A percentile compares a stretch with the other conserved stretches of the same genome.
phyloP scores from a whole-genome alignment of 306 rosid genomes.

The Rubus parviflorus region DNA sequence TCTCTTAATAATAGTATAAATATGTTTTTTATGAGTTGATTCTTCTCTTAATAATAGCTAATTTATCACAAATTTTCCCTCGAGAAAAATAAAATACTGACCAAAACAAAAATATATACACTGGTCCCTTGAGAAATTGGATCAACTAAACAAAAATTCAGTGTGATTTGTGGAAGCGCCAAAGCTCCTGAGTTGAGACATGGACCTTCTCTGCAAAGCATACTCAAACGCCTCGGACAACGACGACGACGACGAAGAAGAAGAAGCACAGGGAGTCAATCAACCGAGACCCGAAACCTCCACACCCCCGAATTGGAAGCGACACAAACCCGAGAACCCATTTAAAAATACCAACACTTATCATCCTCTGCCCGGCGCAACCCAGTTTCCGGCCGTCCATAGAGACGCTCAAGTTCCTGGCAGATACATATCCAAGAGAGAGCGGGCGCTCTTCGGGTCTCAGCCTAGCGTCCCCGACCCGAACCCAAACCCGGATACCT shows the following conservation, averaged over 20 bases:
- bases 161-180: not conserved
- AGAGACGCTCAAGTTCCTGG: conserved; percentile 51
- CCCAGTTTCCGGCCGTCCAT: conserved; percentile 20
- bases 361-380: conserved; percentile 12
- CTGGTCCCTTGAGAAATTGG: no score
- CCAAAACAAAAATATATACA: no score
- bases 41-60: no score
- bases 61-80: no score
- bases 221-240: conserved; percentile 58
- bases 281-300: conserved; percentile 37
- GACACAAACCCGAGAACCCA: conserved; percentile 20
- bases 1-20: no score
- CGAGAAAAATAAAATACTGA: no score
- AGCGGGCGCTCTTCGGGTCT: conserved; percentile 48
- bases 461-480: conserved; percentile 32
- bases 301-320: conserved; percentile 20
- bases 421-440: conserved; percentile 76
- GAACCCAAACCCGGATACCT: conserved; percentile 1
- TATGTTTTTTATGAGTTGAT: no score
- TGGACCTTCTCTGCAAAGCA: conserved; percentile 64
- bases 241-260: conserved; percentile 31
- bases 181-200: not conserved
- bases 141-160: no score
- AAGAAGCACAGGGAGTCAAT: conserved; percentile 19
- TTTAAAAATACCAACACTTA: not conserved